Conservation (phyloP, 345 rosid genomes). For the Streptanthus diversifolius region DNA sequence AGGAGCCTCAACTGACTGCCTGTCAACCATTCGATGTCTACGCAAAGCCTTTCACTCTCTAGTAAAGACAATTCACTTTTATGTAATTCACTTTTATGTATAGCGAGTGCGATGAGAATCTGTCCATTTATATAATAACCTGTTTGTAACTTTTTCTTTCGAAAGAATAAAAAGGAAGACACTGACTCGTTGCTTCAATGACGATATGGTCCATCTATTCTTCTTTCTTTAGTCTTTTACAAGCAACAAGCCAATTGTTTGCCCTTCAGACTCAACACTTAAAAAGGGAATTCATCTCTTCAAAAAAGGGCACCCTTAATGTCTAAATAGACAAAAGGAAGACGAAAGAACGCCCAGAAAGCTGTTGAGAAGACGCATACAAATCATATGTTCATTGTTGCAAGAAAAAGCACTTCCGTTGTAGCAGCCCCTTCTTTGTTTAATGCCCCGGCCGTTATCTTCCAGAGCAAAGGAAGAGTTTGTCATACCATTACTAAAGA, state of each 20-base stretch:
- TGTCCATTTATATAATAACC: not conserved
- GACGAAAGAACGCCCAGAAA: conserved; percentile 1
- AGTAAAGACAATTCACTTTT: conserved; percentile 20
- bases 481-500: conserved; percentile 56
- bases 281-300: not conserved
- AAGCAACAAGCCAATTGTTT: not conserved
- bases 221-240: not conserved
- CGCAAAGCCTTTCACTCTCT: conserved; percentile 59
- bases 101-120: conserved; percentile 18
- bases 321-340: conserved; percentile 21
- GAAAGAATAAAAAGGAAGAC: conserved; percentile 1
- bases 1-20: conserved; percentile 84
- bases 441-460: conserved; percentile 70
- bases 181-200: conserved; percentile 7
- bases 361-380: conserved; percentile 18
- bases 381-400: conserved; percentile 44
- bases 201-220: not conserved
- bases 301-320: not conserved
- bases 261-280: not conserved
- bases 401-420: conserved; percentile 68
- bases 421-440: conserved; percentile 74
- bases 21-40: conserved; percentile 74
- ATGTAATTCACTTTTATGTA: conserved; percentile 15
- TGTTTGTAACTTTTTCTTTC: not conserved
- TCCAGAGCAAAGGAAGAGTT: conserved; percentile 77